A percentile compares a stretch with the other conserved stretches of the same genome.
phyloP scores from a whole-genome alignment of 768 basidiomycete species.

The Imleria badia region DNA sequence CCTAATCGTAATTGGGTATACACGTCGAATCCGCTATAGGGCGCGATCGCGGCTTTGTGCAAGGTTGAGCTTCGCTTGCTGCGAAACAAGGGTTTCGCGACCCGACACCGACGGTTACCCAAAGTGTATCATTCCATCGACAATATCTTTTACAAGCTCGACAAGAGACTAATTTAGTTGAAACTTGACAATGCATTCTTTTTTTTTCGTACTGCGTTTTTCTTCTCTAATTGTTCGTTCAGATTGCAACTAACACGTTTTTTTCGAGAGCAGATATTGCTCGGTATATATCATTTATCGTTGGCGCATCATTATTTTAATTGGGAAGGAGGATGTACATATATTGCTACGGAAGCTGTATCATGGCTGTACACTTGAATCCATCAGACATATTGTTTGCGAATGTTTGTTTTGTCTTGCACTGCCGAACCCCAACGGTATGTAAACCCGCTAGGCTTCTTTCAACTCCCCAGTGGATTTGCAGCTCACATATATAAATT shows the following conservation, averaged over 20 bases:
- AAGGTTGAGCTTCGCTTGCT: background rate
- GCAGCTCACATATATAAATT: conserved; percentile 25
- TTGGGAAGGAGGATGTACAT: background rate
- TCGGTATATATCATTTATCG: conserved; percentile 20
- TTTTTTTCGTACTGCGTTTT: background rate
- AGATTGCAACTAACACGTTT: conserved; percentile 14
- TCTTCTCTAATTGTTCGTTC: conserved; percentile 8
- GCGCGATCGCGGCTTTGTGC: background rate
- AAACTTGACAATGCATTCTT: conserved; percentile 9
- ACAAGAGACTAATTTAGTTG: conserved; percentile 20
- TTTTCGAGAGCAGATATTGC: conserved; percentile 11
- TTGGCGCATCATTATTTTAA: conserved; percentile 8
- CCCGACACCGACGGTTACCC: conserved; percentile 12
- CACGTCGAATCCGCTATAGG: conserved; percentile 8
- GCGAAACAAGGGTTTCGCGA: conserved; percentile 12
- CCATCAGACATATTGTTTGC: conserved; percentile 13
- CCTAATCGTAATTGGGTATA: conserved; percentile 26
- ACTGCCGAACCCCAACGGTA: conserved; percentile 34
- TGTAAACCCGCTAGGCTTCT: background rate
- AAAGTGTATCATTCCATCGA: conserved; percentile 21
- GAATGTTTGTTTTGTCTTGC: conserved; percentile 25
- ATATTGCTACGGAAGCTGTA: conserved; percentile 24
- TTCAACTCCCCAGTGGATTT: conserved; percentile 29
- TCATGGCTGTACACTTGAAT: conserved; percentile 12
- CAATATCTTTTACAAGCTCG: conserved; percentile 16